Conservation (phyloP, 202 grass and related monocot species). For the Setaria viridis region DNA sequence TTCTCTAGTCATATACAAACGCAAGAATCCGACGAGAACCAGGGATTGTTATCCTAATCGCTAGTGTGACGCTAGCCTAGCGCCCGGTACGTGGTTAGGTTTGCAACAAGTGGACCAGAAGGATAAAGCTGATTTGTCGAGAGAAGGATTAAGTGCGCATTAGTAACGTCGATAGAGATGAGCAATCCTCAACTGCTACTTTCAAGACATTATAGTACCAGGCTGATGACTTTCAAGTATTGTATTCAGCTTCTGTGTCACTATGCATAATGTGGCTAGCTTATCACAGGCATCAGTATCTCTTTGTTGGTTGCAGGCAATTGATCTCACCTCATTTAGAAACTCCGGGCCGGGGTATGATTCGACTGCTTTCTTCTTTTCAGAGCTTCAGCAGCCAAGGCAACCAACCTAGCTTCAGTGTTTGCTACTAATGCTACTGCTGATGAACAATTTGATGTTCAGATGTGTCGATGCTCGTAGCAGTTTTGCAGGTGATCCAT, state of each 20-base stretch:
- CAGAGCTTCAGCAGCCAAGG: not conserved
- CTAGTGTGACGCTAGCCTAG: not conserved
- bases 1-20: not conserved
- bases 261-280: slow-evolving; percentile 19
- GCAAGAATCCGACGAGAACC: not conserved
- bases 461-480: not conserved
- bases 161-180: not conserved
- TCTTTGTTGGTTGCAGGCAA: slow-evolving; percentile 19
- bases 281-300: not conserved
- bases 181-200: slow-evolving; percentile 38
- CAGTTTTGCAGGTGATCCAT: not conserved
- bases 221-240: not conserved
- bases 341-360: not conserved
- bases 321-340: slow-evolving; percentile 18
- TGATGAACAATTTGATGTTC: not conserved
- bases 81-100: not conserved
- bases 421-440: not conserved
- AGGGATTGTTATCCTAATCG: slow-evolving; percentile 23
- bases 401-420: not conserved
- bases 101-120: not conserved
- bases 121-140: slow-evolving; percentile 10
- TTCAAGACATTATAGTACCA: not conserved
- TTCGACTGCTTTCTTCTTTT: not conserved
- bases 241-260: not conserved
- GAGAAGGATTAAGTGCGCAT: not conserved